A percentile compares a stretch with the other conserved stretches of the same genome.
These are phyloP conservation scores for Geotrichum australiense DNA, from an alignment of 1,139 yeast species.

Conservation along the genomic window DNA sequence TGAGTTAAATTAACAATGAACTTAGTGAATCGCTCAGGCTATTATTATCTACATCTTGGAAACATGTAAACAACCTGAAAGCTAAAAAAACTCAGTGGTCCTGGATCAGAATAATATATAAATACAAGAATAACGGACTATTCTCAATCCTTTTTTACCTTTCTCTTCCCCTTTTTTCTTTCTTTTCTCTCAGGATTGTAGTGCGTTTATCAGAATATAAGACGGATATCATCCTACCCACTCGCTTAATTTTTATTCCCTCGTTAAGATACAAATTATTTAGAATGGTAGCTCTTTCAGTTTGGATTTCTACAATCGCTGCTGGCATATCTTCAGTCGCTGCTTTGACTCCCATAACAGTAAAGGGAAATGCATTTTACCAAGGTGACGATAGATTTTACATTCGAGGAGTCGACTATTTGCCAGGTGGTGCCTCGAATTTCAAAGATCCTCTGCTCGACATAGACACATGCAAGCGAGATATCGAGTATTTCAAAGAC, in stretches of 20 bases:
- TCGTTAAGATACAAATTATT: not conserved
- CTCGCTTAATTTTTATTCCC: too few relatives aligned
- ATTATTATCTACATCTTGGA: too few relatives aligned
- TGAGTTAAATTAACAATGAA: too few relatives aligned
- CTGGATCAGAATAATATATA: not conserved
- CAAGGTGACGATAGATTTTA: slow-evolving; percentile 78
- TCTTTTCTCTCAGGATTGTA: too few relatives aligned
- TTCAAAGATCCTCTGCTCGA: slow-evolving; percentile 75
- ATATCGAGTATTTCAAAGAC: slow-evolving; percentile 59
- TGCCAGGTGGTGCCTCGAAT: slow-evolving; percentile 52
- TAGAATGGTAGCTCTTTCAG: not conserved
- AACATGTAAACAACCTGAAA: too few relatives aligned
- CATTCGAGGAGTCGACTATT: slow-evolving; percentile 77
- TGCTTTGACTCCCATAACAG: slow-evolving; percentile 25
- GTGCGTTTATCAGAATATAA: too few relatives aligned
- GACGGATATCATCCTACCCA: too few relatives aligned
- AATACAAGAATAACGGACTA: not conserved
- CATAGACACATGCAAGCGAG: slow-evolving; percentile 61
- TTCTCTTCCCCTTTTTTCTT: not conserved
- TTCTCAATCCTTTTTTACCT: not conserved
- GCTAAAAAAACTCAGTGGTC: too few relatives aligned
- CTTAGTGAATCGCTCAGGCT: too few relatives aligned
- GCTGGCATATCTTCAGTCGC: slow-evolving; percentile 7
- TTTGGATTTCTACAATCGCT: slow-evolving; percentile 2
- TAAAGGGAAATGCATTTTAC: slow-evolving; percentile 54